phyloP scores from a whole-genome alignment of 192 early-diverging fungal genomes.

The Coemansia sp. region DNA sequence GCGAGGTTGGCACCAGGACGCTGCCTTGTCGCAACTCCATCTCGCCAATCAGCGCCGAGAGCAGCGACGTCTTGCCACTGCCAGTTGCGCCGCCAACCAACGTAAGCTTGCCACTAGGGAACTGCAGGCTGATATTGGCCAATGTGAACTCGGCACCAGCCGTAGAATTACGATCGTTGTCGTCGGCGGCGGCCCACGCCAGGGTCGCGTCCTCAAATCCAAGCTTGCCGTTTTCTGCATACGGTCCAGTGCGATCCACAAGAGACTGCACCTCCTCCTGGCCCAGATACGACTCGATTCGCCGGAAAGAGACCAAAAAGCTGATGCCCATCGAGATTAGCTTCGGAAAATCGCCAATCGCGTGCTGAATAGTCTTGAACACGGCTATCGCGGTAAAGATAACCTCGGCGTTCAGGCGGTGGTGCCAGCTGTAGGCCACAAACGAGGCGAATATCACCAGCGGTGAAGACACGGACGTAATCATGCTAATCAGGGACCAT shows the following conservation, averaged over 20 bases:
- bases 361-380: constrained; percentile 64
- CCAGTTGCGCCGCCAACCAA: constrained; percentile 84
- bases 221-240: constrained; percentile 11
- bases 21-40: constrained; percentile 44
- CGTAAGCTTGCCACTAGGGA: constrained; percentile 64
- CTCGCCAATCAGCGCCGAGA: constrained; percentile 77
- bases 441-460: constrained; percentile 58
- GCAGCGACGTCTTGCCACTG: constrained; percentile 74
- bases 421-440: constrained; percentile 56
- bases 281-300: constrained; percentile 68
- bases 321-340: constrained; percentile 55
- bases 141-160: constrained; percentile 54
- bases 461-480: constrained; percentile 56
- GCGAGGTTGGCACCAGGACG: constrained; percentile 8
- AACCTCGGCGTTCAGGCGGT: constrained; percentile 55
- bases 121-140: constrained; percentile 55
- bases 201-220: constrained; percentile 48
- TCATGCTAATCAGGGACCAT: constrained; percentile 58
- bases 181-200: constrained; percentile 7
- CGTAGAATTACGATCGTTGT: constrained; percentile 53
- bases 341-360: constrained; percentile 57
- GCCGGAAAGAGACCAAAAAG: constrained; percentile 57
- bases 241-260: constrained; percentile 3
- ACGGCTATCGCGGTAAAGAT: constrained; percentile 69
- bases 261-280: constrained; percentile 63